Percentiles rank a stretch among this genome's conserved stretches.
phyloP scores from a whole-genome alignment of 169 alveolate species.

The Eimeria nieschulzi region DNA sequence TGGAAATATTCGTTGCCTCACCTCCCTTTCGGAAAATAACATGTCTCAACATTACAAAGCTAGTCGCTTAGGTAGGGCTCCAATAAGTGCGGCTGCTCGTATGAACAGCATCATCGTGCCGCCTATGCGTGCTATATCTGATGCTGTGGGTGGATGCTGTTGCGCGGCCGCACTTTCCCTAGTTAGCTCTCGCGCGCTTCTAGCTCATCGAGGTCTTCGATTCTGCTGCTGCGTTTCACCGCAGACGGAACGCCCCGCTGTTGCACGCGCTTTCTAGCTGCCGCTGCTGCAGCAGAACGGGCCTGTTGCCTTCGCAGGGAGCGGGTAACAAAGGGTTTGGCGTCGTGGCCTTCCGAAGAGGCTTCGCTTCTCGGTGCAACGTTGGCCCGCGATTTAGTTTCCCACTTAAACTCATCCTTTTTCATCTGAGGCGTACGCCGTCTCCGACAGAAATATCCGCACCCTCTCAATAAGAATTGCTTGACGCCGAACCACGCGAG shows the following conservation, averaged over 20 bases:
- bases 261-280: conserved; percentile 23
- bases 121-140: too few species aligned
- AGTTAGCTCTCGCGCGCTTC: neutral
- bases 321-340: neutral
- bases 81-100: too few species aligned
- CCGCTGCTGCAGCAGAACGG: conserved; percentile 29
- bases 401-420: conserved; percentile 4
- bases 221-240: neutral
- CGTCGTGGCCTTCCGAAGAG: neutral
- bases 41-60: too few species aligned
- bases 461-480: conserved; percentile 11
- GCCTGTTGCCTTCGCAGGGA: conserved; percentile 19
- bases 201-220: conserved; percentile 15
- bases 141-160: too few species aligned
- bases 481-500: conserved; percentile 42
- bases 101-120: too few species aligned
- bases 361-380: neutral
- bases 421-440: neutral
- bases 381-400: neutral
- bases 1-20: too few species aligned
- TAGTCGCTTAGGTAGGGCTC: too few species aligned
- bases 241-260: neutral
- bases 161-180: too few species aligned
- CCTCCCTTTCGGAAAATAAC: too few species aligned
- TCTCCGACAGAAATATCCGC: neutral